Evolutionary conservation across 257 asterid genomes (phyloP).

Genomic region (Lavandula angustifolia): DNA sequence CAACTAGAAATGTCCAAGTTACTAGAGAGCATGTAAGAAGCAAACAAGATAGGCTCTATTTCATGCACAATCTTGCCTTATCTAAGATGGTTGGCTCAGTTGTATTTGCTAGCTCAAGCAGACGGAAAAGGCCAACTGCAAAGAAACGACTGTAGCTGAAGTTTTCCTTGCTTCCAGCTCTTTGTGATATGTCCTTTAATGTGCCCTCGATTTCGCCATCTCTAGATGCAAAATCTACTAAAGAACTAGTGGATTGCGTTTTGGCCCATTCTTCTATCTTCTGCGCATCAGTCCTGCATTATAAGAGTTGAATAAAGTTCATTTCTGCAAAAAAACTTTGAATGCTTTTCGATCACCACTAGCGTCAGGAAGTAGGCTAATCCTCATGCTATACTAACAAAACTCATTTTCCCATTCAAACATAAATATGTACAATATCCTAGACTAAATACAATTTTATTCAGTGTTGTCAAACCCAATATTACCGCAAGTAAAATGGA

Average conservation of each 20-base stretch:
- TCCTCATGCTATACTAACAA: background rate
- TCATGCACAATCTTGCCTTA: constrained; percentile 47
- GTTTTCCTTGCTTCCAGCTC: constrained; percentile 66
- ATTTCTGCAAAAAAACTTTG: background rate
- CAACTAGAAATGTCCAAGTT: background rate
- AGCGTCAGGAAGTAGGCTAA: background rate
- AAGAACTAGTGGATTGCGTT: constrained; percentile 59
- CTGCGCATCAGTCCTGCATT: constrained; percentile 73
- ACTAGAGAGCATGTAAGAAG: constrained; percentile 2
- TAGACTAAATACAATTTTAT: background rate
- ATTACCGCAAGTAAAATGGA: background rate
- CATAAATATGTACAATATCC: background rate
- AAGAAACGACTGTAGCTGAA: constrained; percentile 93
- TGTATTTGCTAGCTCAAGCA: constrained; percentile 89
- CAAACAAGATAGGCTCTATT: background rate
- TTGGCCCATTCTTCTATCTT: constrained; percentile 94
- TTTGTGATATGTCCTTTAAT: constrained; percentile 74
- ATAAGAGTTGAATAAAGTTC: constrained; percentile 3
- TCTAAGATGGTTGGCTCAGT: constrained; percentile 78
- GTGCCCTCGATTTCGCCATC: constrained; percentile 80
- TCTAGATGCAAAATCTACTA: constrained; percentile 73
- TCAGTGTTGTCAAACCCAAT: background rate
- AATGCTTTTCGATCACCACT: background rate
- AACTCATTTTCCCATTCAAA: background rate
- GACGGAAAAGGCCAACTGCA: constrained; percentile 92